Evolutionary conservation across 257 asterid genomes (phyloP).

Genomic region (Ilex aquifolium): DNA sequence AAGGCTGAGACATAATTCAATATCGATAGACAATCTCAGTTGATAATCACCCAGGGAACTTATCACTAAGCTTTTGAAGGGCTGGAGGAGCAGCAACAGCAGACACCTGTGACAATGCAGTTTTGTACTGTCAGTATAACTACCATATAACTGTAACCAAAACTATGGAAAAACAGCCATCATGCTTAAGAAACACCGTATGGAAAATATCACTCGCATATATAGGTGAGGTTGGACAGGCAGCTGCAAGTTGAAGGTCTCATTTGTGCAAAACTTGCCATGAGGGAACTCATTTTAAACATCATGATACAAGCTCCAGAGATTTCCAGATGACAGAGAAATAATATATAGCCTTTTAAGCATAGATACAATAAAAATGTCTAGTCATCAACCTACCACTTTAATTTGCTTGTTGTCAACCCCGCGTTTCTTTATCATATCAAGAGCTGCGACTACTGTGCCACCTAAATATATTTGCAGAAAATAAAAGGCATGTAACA

Average conservation of each 20-base stretch:
- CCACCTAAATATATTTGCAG: constrained; percentile 52
- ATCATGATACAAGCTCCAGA: too few species aligned
- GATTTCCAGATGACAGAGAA: not conserved
- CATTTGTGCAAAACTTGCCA: too few species aligned
- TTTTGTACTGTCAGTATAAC: not conserved
- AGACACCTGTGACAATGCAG: constrained; percentile 40
- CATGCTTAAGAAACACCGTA: not conserved
- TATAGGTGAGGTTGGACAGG: too few species aligned
- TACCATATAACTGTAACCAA: not conserved
- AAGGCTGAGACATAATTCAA: too few species aligned
- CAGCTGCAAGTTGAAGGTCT: too few species aligned
- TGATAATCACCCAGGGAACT: constrained; percentile 73
- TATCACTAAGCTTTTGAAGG: constrained; percentile 68
- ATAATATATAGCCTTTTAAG: not conserved
- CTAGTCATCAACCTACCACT: constrained; percentile 57
- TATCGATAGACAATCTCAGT: not conserved
- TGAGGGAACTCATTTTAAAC: too few species aligned
- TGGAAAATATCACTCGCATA: too few species aligned
- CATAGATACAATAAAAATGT: not conserved
- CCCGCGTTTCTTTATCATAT: constrained; percentile 76
- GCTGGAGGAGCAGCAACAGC: constrained; percentile 98
- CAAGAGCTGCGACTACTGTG: constrained; percentile 80
- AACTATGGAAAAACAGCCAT: not conserved
- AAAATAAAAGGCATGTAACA: constrained; percentile 14
- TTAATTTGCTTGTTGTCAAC: constrained; percentile 69